Evolutionary conservation across 1,139 yeast genomes (phyloP).

Genomic region (Nakaseomyces sp.): DNA sequence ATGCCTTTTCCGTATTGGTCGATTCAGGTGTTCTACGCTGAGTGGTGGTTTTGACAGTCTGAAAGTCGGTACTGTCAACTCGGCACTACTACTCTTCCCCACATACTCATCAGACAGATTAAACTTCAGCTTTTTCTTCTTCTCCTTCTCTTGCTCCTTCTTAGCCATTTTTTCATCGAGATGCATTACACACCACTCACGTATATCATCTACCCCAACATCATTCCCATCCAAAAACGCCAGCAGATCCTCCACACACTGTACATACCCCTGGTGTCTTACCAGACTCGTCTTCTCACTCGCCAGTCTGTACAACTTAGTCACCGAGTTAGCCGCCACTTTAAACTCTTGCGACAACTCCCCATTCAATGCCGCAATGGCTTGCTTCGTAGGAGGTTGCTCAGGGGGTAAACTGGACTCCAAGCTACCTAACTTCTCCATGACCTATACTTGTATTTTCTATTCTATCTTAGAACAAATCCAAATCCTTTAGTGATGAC

Average conservation of each 20-base stretch:
- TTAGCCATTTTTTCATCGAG: conserved; percentile 14
- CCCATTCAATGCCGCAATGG: conserved; percentile 18
- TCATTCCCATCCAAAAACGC: conserved; percentile 10
- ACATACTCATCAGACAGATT: neutral
- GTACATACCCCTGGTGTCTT: conserved; percentile 23
- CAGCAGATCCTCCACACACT: conserved; percentile 23
- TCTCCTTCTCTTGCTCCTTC: neutral
- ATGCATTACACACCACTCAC: conserved; percentile 19
- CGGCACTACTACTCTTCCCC: neutral
- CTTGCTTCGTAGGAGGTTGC: conserved; percentile 25
- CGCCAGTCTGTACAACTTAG: conserved; percentile 24
- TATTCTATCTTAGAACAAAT: no score
- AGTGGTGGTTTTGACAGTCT: conserved; percentile 13
- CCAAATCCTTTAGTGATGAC: no score
- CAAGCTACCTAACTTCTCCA: conserved; percentile 20
- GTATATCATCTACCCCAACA: conserved; percentile 14
- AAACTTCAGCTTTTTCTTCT: neutral
- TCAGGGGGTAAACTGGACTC: conserved; percentile 27
- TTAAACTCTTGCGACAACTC: conserved; percentile 27
- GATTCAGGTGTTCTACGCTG: conserved; percentile 9
- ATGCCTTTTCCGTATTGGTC: neutral
- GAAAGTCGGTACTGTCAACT: conserved; percentile 9
- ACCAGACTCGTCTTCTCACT: conserved; percentile 24
- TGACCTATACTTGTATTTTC: no score
- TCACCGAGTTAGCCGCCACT: conserved; percentile 28